These are phyloP conservation scores for Mangifera indica DNA, from an alignment of 345 rosid genomes.

Conservation along the genomic window DNA sequence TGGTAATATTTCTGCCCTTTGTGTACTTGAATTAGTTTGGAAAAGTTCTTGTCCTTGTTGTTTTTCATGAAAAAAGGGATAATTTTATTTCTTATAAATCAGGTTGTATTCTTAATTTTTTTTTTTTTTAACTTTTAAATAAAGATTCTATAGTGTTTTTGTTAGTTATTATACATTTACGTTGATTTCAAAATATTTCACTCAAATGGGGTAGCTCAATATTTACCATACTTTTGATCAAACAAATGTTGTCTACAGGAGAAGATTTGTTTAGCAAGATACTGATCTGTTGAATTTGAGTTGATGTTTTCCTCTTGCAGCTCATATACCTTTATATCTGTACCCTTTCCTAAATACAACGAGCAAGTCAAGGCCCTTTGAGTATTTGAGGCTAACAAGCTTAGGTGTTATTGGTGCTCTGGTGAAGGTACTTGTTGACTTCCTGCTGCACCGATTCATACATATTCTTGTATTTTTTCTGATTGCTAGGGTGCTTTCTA, in stretches of 20 bases:
- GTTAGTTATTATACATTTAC: background rate
- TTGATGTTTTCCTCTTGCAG: conserved; percentile 40
- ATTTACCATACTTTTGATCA: too few relatives aligned
- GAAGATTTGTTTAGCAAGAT: background rate
- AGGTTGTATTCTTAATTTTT: background rate
- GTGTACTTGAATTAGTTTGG: conserved; percentile 1
- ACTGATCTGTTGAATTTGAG: background rate
- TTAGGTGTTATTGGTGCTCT: conserved; percentile 98
- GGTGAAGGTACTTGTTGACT: conserved; percentile 67
- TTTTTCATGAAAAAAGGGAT: background rate
- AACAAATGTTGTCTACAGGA: background rate
- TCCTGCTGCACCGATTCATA: background rate
- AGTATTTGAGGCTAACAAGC: conserved; percentile 93
- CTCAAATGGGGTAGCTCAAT: background rate
- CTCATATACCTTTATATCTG: conserved; percentile 92
- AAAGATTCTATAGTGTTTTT: background rate
- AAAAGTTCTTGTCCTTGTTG: background rate
- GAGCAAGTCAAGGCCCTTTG: conserved; percentile 95
- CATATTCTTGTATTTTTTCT: background rate
- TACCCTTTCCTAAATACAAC: conserved; percentile 95
- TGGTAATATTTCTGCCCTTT: conserved; percentile 48
- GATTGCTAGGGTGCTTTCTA: conserved; percentile 9
- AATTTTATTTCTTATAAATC: background rate
- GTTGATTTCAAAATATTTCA: background rate
- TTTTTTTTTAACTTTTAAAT: background rate